Conservation (phyloP, 805 yeast genomes). For the Cyberlindnera americana region DNA sequence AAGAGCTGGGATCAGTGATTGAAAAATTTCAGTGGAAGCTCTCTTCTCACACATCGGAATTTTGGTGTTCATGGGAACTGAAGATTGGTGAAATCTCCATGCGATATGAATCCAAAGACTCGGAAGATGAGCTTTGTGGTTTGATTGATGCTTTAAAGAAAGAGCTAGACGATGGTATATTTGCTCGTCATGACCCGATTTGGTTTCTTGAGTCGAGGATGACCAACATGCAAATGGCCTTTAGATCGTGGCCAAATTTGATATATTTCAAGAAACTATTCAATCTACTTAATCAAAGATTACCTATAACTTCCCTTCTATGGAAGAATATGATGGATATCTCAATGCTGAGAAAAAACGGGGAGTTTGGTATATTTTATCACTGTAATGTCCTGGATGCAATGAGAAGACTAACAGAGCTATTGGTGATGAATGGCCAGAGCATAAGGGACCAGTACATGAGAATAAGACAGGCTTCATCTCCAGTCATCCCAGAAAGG, state of each 20-base stretch:
- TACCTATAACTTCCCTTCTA: constrained; percentile 2
- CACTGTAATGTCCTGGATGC: constrained; percentile 4
- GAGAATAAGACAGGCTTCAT: constrained; percentile 2
- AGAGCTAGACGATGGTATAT: background rate
- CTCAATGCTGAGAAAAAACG: constrained; percentile 3
- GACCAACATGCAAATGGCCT: constrained; percentile 4
- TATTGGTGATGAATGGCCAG: constrained; percentile 2
- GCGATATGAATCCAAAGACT: background rate
- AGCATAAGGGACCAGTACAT: constrained; percentile 4
- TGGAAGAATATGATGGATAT: constrained; percentile 4
- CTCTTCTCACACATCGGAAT: constrained; percentile 4
- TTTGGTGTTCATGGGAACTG: constrained; percentile 7
- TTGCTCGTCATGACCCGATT: constrained; percentile 5
- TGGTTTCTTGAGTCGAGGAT: constrained; percentile 6
- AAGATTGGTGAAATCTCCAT: constrained; percentile 1
- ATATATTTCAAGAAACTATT: constrained; percentile 1
- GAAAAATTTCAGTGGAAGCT: constrained; percentile 2
- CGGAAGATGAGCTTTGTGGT: background rate
- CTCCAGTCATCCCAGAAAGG: background rate
- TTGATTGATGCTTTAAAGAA: background rate
- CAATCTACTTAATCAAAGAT: constrained; percentile 1
- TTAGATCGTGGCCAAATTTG: constrained; percentile 7
- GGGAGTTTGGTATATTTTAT: constrained; percentile 7
- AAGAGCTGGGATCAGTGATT: background rate
- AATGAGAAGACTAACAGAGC: constrained; percentile 1